These are phyloP conservation scores for Arachis stenosperma DNA, from an alignment of 306 rosid species.

Conservation along the genomic window DNA sequence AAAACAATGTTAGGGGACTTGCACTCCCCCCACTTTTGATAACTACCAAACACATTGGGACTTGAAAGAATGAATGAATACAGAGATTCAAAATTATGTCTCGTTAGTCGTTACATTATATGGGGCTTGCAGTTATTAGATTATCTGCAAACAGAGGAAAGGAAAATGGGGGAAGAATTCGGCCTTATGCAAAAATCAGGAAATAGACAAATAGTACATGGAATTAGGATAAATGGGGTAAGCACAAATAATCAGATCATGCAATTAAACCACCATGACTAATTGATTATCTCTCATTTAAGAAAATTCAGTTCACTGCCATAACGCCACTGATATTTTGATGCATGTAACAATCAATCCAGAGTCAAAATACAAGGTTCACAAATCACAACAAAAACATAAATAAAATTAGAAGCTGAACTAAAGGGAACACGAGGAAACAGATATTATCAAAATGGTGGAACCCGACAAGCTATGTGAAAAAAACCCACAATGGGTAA, in stretches of 20 bases:
- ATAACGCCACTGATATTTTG: slow-evolving; percentile 23
- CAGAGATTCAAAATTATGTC: slow-evolving; percentile 1
- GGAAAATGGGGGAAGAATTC: neutral
- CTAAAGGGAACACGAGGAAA: slow-evolving; percentile 8
- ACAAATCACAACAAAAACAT: neutral
- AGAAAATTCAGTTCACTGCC: slow-evolving; percentile 3
- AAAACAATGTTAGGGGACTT: neutral
- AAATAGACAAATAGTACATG: neutral
- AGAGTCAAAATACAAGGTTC: neutral
- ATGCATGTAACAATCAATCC: slow-evolving; percentile 1
- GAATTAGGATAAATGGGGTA: slow-evolving; percentile 25
- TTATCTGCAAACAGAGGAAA: slow-evolving; percentile 13
- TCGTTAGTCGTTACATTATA: slow-evolving; percentile 7
- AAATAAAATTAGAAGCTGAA: slow-evolving; percentile 10
- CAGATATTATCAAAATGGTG: slow-evolving; percentile 22
- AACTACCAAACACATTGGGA: slow-evolving; percentile 21
- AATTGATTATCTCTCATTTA: slow-evolving; percentile 6
- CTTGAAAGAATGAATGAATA: slow-evolving; percentile 4
- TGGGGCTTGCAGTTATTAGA: slow-evolving; percentile 21
- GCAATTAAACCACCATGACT: slow-evolving; percentile 19
- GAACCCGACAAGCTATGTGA: slow-evolving; percentile 16
- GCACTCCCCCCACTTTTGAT: slow-evolving; percentile 4
- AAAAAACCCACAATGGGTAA: slow-evolving; percentile 14
- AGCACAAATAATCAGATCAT: neutral
- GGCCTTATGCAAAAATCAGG: slow-evolving; percentile 3